Conservation (phyloP, 371 early-diverging fungal species). For the Mortierella sp. region DNA sequence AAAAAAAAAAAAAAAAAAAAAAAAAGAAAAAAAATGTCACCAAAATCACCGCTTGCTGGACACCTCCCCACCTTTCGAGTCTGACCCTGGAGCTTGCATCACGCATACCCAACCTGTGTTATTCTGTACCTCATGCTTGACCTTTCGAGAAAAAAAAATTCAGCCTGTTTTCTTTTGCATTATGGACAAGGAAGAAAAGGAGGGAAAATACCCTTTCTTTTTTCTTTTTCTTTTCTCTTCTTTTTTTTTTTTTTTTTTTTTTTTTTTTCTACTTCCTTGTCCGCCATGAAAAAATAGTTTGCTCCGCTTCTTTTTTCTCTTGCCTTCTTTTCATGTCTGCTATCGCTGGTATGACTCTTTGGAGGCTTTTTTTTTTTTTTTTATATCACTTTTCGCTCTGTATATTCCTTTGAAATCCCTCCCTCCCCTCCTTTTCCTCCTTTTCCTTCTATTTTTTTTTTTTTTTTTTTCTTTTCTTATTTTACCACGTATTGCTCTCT, state of each 20-base stretch:
- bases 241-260: slow-evolving; percentile 10
- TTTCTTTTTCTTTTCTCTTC: slow-evolving; percentile 8
- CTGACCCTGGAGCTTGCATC: no score
- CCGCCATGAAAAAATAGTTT: no score
- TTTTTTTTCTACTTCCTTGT: no score
- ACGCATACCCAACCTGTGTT: background rate
- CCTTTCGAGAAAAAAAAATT: no score
- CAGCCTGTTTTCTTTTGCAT: background rate
- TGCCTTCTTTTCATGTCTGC: background rate
- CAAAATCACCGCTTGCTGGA: background rate
- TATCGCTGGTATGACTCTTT: background rate
- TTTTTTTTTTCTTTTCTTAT: background rate
- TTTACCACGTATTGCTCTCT: no score
- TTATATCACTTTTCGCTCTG: slow-evolving; percentile 1
- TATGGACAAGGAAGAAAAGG: background rate
- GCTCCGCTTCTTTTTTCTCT: background rate
- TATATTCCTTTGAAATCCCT: background rate
- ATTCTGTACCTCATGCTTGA: background rate
- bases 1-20: background rate
- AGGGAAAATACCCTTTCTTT: slow-evolving; percentile 3
- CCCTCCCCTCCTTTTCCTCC: background rate
- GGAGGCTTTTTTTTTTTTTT: background rate
- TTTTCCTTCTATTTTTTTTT: background rate
- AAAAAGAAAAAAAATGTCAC: background rate
- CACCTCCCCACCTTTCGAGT: no score